These are phyloP conservation scores for Jatropha curcas DNA, from an alignment of 345 rosid genomes.

Conservation along the genomic window DNA sequence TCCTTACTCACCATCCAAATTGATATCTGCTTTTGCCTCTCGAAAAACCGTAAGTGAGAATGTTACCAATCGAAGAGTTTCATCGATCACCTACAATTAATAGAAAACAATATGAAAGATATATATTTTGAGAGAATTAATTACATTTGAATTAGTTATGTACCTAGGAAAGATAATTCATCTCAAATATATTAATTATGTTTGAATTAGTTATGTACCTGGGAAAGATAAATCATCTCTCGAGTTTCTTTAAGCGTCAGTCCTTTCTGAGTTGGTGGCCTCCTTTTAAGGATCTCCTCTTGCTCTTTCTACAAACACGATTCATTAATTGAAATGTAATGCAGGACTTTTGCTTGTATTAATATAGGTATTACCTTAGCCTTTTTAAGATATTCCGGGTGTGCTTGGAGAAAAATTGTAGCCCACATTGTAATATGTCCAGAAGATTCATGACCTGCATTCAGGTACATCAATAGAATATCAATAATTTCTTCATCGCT, in stretches of 20 bases:
- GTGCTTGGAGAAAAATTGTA: slow-evolving; percentile 64
- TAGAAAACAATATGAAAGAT: too few relatives aligned
- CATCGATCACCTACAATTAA: slow-evolving; percentile 63
- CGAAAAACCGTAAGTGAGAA: slow-evolving; percentile 81
- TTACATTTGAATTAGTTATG: too few relatives aligned
- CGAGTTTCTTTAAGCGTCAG: slow-evolving; percentile 67
- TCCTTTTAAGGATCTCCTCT: slow-evolving; percentile 49
- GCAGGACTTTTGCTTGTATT: neutral
- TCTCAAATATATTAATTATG: too few relatives aligned
- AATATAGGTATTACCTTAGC: too few relatives aligned
- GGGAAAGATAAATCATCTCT: slow-evolving; percentile 68
- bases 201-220: slow-evolving; percentile 35
- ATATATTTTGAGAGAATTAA: too few relatives aligned
- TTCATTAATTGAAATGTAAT: too few relatives aligned
- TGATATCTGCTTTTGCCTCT: slow-evolving; percentile 63
- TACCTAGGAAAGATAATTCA: too few relatives aligned
- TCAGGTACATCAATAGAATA: slow-evolving; percentile 72
- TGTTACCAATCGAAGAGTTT: slow-evolving; percentile 75
- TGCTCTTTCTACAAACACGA: slow-evolving; percentile 55
- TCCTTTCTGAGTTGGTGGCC: slow-evolving; percentile 44
- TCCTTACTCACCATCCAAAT: slow-evolving; percentile 56
- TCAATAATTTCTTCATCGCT: slow-evolving; percentile 78
- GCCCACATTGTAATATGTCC: slow-evolving; percentile 91
- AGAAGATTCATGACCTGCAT: slow-evolving; percentile 93
- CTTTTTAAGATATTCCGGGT: slow-evolving; percentile 57